A percentile compares a stretch with the other conserved stretches of the same genome.
phyloP scores from a whole-genome alignment of 2,329 filamentous ascomycete species.

The Chrysoporthe puriensis region DNA sequence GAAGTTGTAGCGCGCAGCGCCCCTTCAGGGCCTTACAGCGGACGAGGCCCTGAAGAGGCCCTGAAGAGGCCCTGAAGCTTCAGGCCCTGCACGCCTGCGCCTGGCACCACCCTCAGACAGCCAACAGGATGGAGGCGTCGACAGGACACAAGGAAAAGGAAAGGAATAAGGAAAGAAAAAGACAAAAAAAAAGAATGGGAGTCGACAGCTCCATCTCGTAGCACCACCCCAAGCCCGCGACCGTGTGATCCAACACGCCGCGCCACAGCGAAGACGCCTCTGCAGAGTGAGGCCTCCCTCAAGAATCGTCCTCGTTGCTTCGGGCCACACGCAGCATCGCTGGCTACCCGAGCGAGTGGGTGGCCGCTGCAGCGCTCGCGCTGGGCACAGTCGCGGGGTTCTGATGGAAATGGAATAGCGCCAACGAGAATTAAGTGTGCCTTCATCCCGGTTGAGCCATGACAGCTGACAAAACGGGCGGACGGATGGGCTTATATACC shows the following conservation, averaged over 20 bases:
- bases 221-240: constrained; percentile 60
- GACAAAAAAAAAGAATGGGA: constrained; percentile 44
- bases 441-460: constrained; percentile 64
- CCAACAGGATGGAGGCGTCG: background rate
- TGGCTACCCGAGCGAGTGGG: constrained; percentile 70
- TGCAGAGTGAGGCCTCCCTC: constrained; percentile 76
- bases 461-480: constrained; percentile 52
- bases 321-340: constrained; percentile 65
- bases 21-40: background rate
- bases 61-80: background rate
- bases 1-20: background rate
- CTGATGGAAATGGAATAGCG: constrained; percentile 59
- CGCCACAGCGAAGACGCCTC: constrained; percentile 70
- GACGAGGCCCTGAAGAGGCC: background rate
- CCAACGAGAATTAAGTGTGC: constrained; percentile 54
- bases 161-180: constrained; percentile 34
- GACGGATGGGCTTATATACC: background rate
- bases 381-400: constrained; percentile 64
- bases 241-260: constrained; percentile 71
- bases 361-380: constrained; percentile 68
- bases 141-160: background rate
- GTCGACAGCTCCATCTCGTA: constrained; percentile 61
- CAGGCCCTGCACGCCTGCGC: background rate
- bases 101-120: background rate
- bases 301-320: constrained; percentile 72